Conservation (phyloP, 1,139 yeast species). For the Magnusiomyces sp. region DNA sequence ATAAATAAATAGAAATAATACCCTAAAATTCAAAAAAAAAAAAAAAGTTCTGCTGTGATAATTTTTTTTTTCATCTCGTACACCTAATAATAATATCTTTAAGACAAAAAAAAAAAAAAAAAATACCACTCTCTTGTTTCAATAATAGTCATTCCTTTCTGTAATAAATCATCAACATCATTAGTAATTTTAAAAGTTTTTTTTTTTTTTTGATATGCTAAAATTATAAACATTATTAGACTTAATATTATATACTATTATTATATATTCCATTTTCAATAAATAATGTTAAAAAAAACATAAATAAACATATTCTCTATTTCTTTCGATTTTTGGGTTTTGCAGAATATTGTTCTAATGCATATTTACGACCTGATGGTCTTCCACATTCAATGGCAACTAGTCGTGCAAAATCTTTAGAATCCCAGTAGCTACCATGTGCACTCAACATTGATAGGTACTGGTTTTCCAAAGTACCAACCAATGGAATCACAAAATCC, state of each 20-base stretch:
- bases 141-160: too few relatives aligned
- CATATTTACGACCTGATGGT: too few relatives aligned
- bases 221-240: not conserved
- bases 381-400: constrained; percentile 34
- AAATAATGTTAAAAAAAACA: too few relatives aligned
- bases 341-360: too few relatives aligned
- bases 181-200: not conserved
- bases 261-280: too few relatives aligned
- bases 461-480: constrained; percentile 19
- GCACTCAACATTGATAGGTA: not conserved
- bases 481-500: constrained; percentile 33
- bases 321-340: too few relatives aligned
- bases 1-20: too few relatives aligned
- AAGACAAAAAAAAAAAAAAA: not conserved
- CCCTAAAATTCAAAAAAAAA: too few relatives aligned
- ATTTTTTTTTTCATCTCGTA: not conserved
- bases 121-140: not conserved
- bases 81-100: not conserved
- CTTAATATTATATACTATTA: too few relatives aligned
- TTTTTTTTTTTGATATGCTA: not conserved
- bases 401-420: constrained; percentile 29
- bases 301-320: too few relatives aligned
- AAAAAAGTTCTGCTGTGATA: too few relatives aligned
- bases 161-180: too few relatives aligned
- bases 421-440: not conserved